Evolutionary conservation across 768 basidiomycete species (phyloP), one percentile per base, ranked within the genome.

Genomic region (Mycena kentingensis): DNA sequence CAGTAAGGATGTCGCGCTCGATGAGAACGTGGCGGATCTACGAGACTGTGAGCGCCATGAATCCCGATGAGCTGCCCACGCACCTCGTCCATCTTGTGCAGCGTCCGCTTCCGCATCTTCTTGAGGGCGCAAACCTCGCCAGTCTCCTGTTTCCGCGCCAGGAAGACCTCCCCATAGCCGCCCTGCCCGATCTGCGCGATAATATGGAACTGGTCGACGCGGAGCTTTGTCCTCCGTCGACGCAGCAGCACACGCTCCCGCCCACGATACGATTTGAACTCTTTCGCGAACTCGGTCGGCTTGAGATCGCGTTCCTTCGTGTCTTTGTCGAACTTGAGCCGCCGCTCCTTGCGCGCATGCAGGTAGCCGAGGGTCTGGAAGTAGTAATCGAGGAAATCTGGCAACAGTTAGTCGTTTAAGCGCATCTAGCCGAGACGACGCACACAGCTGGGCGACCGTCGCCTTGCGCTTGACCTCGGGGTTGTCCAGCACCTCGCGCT

Each of bases 181-280:
- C 97, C 97, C 73, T 99, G 97, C 1, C 97, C 97, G 42, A 99
- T 93, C 70, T 99, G 97, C 1, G 94, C 93, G 58, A 99, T 95
- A 68, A 99, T 96, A 65, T 97, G 92, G 71, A 99, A 99, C 64
- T 96, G 91, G 43, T 98, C 93, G 22, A 99, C 84, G 53, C 85
- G 83, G 36, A 98, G 79, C 67, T 97, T 99, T 11, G 95, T 87
- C 31, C 97, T 80, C n/a, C 97, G 81, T 56, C 89, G 87, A 48
- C 97, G 80, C n/a, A 99, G 77, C 7, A 97, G 67, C 4, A 95
- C 95, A 13, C 96, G 88, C 70, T 99, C 97, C 22, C 94, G 83
- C 2, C 94, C 95, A 57, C 86, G 88, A 71, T 99, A 98, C 0
- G 91, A 93, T 65, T 87, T 88, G 77, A 93, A 89, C 67, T 98